Conservation (phyloP, 1,284 basidiomycete species). For the Xanthoconium separans region DNA sequence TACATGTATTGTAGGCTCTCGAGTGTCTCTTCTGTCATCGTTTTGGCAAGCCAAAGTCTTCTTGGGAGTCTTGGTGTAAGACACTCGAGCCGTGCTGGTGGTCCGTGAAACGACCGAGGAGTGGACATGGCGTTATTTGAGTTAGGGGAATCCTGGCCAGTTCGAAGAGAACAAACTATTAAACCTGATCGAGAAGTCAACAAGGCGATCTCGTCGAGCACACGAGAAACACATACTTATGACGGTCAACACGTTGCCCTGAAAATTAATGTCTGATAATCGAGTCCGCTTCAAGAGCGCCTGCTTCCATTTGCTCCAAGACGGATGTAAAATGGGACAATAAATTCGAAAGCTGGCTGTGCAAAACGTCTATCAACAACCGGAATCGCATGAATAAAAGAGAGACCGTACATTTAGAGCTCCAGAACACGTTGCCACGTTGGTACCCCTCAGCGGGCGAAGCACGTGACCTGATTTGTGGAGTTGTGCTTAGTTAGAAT, state of each 20-base stretch:
- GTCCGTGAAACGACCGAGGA: slow-evolving; percentile 72
- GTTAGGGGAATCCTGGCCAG: slow-evolving; percentile 76
- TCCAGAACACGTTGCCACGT: slow-evolving; percentile 60
- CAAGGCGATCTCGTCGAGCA: background rate
- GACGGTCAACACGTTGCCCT: slow-evolving; percentile 80
- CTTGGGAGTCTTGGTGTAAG: slow-evolving; percentile 62
- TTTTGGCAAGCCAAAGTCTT: slow-evolving; percentile 66
- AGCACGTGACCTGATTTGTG: background rate
- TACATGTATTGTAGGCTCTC: slow-evolving; percentile 71
- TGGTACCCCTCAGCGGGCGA: slow-evolving; percentile 72
- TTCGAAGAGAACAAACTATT: slow-evolving; percentile 69
- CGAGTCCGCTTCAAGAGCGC: slow-evolving; percentile 77
- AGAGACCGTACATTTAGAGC: slow-evolving; percentile 53
- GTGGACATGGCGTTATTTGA: slow-evolving; percentile 83
- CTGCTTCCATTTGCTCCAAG: slow-evolving; percentile 60
- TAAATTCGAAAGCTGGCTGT: slow-evolving; percentile 54
- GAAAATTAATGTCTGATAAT: slow-evolving; percentile 76
- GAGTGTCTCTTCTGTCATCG: slow-evolving; percentile 62
- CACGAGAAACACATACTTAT: slow-evolving; percentile 53
- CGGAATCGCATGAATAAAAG: background rate
- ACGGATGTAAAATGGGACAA: slow-evolving; percentile 67
- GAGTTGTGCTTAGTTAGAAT: no score
- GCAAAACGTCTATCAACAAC: background rate
- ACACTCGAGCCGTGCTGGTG: slow-evolving; percentile 61
- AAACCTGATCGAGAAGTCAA: slow-evolving; percentile 42